phyloP scores from a whole-genome alignment of 768 basidiomycete species.

The Suillus cothurnatus region DNA sequence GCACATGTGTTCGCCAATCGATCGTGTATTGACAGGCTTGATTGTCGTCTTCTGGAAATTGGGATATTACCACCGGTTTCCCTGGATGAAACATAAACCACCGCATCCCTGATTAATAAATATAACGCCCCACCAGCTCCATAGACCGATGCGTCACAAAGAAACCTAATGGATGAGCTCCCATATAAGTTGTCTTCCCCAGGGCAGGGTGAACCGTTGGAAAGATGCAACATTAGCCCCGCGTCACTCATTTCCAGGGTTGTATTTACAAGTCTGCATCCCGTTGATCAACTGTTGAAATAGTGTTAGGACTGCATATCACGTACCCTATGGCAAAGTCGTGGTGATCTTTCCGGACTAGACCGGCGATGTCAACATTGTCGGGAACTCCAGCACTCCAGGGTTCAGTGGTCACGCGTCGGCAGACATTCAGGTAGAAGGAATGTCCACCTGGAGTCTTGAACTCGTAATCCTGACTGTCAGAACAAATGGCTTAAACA shows the following conservation, averaged over 20 bases:
- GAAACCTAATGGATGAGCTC: constrained; percentile 73
- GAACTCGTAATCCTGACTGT: constrained; percentile 67
- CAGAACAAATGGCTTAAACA: constrained; percentile 16
- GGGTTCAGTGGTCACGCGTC: constrained; percentile 52
- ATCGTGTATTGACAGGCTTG: constrained; percentile 76
- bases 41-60: constrained; percentile 63
- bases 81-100: constrained; percentile 31
- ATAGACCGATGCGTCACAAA: constrained; percentile 70
- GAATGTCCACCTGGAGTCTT: constrained; percentile 47
- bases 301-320: not conserved
- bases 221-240: constrained; percentile 56
- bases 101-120: not conserved
- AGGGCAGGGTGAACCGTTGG: constrained; percentile 67
- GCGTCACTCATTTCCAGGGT: constrained; percentile 57
- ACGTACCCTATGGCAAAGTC: constrained; percentile 75
- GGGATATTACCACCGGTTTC: constrained; percentile 57
- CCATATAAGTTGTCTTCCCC: constrained; percentile 45
- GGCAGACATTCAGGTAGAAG: constrained; percentile 68
- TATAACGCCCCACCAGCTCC: constrained; percentile 42
- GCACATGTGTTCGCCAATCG: constrained; percentile 83
- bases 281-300: not conserved
- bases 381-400: constrained; percentile 60
- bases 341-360: constrained; percentile 60
- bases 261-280: constrained; percentile 48
- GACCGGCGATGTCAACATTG: constrained; percentile 58